Percentiles rank a stretch among this genome's conserved stretches.
Evolutionary conservation across 75 land plant species (phyloP).

Genomic region (Larix kaempferi): DNA sequence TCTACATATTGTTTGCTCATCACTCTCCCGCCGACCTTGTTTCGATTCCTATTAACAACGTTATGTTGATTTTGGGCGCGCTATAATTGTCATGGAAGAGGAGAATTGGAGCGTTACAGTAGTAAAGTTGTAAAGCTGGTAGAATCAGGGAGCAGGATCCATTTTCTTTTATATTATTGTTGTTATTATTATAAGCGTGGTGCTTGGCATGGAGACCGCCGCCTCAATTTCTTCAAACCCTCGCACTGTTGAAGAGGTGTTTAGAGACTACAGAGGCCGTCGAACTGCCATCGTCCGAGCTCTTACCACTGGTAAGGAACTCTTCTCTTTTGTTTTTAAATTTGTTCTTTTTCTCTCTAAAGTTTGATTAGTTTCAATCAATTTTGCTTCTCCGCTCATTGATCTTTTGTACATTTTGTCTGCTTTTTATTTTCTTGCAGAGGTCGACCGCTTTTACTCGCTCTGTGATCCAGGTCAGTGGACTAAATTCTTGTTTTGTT

Average conservation of each 20-base stretch:
- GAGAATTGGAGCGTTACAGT: too few species aligned
- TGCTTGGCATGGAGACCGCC: constrained; percentile 6
- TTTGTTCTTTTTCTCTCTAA: background rate
- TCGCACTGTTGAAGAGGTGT: constrained; percentile 87
- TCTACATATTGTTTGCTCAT: too few species aligned
- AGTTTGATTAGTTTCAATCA: background rate
- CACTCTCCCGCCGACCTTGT: too few species aligned
- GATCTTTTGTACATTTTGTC: background rate
- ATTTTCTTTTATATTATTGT: too few species aligned
- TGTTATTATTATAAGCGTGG: too few species aligned
- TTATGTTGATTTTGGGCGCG: too few species aligned
- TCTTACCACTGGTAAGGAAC: constrained; percentile 54
- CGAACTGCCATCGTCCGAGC: constrained; percentile 73
- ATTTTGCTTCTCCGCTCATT: too few species aligned
- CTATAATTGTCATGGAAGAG: too few species aligned
- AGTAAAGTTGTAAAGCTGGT: too few species aligned
- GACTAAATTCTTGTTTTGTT: background rate
- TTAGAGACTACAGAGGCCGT: constrained; percentile 70
- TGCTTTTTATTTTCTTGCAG: constrained; percentile 21
- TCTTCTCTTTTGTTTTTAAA: background rate
- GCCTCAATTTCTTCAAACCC: constrained; percentile 33
- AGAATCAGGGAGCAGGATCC: too few species aligned
- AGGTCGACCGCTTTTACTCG: constrained; percentile 70
- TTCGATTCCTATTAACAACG: too few species aligned
- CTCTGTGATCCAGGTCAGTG: constrained; percentile 78